phyloP scores from a whole-genome alignment of 73 alveolate species.

The Paraurostyla sp. region DNA sequence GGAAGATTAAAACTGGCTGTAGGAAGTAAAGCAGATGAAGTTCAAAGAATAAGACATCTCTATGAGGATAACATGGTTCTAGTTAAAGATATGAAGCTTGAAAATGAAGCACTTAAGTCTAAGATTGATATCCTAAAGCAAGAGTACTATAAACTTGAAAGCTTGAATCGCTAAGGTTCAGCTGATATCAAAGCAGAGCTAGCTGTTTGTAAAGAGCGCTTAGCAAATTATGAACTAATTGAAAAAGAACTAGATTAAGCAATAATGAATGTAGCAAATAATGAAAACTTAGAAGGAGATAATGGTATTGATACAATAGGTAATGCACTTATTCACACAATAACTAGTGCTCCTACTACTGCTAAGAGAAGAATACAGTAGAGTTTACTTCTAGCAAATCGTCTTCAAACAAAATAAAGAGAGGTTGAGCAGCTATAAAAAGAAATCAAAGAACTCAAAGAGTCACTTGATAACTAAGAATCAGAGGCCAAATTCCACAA shows the following conservation, averaged over 20 bases:
- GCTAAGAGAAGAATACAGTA: constrained; percentile 90
- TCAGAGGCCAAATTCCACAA: constrained; percentile 76
- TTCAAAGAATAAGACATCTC: constrained; percentile 76
- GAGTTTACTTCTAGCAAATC: constrained; percentile 83
- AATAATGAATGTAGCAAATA: constrained; percentile 81
- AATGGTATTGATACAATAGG: constrained; percentile 73
- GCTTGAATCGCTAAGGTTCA: constrained; percentile 71
- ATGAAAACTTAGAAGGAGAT: constrained; percentile 70
- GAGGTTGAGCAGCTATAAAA: constrained; percentile 76
- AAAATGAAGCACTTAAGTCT: constrained; percentile 83
- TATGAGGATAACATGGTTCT: constrained; percentile 89
- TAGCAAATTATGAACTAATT: constrained; percentile 88
- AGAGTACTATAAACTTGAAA: constrained; percentile 87
- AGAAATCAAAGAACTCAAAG: constrained; percentile 63
- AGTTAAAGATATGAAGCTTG: constrained; percentile 83
- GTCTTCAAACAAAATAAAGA: constrained; percentile 84
- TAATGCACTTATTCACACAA: constrained; percentile 70
- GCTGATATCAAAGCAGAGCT: constrained; percentile 87
- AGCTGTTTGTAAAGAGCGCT: constrained; percentile 85
- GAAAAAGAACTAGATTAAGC: constrained; percentile 94
- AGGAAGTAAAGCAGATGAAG: constrained; percentile 81
- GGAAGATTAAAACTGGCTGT: constrained; percentile 78
- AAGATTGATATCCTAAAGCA: constrained; percentile 85
- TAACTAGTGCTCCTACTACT: constrained; percentile 89
- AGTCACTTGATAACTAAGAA: constrained; percentile 70